phyloP scores from a whole-genome alignment of 345 rosid genomes.

The Theobroma cacao region DNA sequence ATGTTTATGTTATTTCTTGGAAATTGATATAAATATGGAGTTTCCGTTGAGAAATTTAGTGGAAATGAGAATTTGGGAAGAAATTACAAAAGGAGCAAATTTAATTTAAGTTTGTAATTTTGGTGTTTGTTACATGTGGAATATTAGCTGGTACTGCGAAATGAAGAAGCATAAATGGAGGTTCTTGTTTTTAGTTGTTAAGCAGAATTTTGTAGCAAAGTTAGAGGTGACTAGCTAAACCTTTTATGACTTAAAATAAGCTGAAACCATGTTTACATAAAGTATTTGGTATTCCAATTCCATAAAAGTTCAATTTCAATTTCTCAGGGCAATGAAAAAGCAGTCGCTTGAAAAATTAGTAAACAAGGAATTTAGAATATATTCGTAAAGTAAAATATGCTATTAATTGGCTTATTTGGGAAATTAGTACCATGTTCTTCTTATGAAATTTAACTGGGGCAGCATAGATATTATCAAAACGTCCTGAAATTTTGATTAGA shows the following conservation, averaged over 20 bases:
- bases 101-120: not conserved
- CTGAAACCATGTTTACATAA: not conserved
- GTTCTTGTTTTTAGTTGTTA: not conserved
- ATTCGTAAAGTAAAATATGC: not conserved
- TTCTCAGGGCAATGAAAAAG: not conserved
- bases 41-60: not conserved
- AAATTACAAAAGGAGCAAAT: not conserved
- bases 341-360: not conserved
- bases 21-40: not conserved
- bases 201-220: not conserved
- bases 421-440: not conserved
- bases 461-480: not conserved
- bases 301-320: too few species aligned
- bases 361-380: not conserved
- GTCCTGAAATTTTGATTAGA: not conserved
- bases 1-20: not conserved
- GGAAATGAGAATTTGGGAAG: not conserved
- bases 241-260: not conserved
- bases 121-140: not conserved
- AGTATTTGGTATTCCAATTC: too few species aligned
- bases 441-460: not conserved
- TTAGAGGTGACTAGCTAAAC: not conserved
- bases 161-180: not conserved
- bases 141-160: not conserved
- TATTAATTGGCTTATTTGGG: not conserved